These are phyloP conservation scores for Hansenula sp. DNA, from an alignment of 1,139 yeast species.

Conservation along the genomic window DNA sequence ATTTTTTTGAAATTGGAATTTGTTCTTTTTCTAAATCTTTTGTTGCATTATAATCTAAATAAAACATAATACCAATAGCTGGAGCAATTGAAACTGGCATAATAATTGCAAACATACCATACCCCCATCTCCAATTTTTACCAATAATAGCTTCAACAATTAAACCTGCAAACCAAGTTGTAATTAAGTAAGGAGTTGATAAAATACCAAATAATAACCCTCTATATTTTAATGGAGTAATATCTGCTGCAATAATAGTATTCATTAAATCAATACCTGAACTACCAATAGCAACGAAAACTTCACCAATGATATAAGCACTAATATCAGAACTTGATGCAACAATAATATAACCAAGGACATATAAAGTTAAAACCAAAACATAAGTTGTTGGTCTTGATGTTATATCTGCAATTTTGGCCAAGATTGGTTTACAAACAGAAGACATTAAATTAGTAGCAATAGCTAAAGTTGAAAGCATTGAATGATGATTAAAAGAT, in stretches of 20 bases:
- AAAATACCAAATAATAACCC: constrained; percentile 25
- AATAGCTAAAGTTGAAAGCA: constrained; percentile 29
- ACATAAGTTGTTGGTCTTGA: constrained; percentile 28
- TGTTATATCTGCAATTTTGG: constrained; percentile 29
- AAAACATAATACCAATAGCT: constrained; percentile 26
- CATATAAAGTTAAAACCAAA: constrained; percentile 23
- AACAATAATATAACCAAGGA: constrained; percentile 27
- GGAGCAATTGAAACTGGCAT: constrained; percentile 30
- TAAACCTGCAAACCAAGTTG: constrained; percentile 31
- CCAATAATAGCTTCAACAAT: constrained; percentile 26
- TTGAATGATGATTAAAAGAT: constrained; percentile 29
- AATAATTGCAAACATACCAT: constrained; percentile 35
- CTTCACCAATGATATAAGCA: constrained; percentile 30
- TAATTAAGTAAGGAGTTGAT: constrained; percentile 29
- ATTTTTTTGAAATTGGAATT: not conserved
- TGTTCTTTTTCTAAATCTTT: not conserved
- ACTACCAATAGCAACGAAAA: constrained; percentile 27
- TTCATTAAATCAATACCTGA: constrained; percentile 26
- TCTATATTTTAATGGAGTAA: constrained; percentile 32
- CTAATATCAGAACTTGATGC: constrained; percentile 27
- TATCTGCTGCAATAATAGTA: constrained; percentile 29
- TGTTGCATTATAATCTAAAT: constrained; percentile 25
- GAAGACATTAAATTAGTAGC: constrained; percentile 29
- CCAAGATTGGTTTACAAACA: constrained; percentile 27
- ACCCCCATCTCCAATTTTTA: constrained; percentile 40